phyloP scores from a whole-genome alignment of 176 grass and related monocot genomes.

The Zea luxurians region DNA sequence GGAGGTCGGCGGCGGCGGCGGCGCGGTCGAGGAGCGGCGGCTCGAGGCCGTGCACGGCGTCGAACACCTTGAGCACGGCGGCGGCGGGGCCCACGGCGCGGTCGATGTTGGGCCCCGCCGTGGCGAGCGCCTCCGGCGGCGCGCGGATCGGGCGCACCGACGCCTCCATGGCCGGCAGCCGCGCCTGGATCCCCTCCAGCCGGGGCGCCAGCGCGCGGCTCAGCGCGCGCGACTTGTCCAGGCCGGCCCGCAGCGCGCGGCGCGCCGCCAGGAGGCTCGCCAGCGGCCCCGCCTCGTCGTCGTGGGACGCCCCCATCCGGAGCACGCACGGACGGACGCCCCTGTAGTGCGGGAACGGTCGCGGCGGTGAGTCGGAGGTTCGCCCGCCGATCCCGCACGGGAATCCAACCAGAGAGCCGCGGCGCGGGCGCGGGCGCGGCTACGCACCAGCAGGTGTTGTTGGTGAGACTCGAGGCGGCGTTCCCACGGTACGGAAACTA shows the following conservation, averaged over 20 bases:
- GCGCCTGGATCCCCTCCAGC: slow-evolving; percentile 58
- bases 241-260: slow-evolving; percentile 33
- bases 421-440: background rate
- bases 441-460: background rate
- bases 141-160: slow-evolving; percentile 79
- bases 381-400: background rate
- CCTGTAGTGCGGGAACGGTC: background rate
- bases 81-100: slow-evolving; percentile 75
- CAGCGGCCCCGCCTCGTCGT: slow-evolving; percentile 7
- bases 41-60: slow-evolving; percentile 91
- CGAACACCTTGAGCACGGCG: slow-evolving; percentile 90
- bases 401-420: background rate
- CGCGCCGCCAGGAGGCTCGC: slow-evolving; percentile 53
- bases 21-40: slow-evolving; percentile 52
- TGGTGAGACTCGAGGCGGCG: background rate
- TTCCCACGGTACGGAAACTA: background rate
- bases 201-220: slow-evolving; percentile 35
- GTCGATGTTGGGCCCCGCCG: slow-evolving; percentile 59
- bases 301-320: slow-evolving; percentile 5
- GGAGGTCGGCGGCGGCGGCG: slow-evolving; percentile 34
- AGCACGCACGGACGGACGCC: background rate
- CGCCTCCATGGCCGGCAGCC: slow-evolving; percentile 51
- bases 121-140: slow-evolving; percentile 42
- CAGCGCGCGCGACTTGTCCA: slow-evolving; percentile 52
- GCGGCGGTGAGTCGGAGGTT: background rate